Conservation (phyloP, 371 early-diverging fungal genomes). For the Mucor velutinosus region DNA sequence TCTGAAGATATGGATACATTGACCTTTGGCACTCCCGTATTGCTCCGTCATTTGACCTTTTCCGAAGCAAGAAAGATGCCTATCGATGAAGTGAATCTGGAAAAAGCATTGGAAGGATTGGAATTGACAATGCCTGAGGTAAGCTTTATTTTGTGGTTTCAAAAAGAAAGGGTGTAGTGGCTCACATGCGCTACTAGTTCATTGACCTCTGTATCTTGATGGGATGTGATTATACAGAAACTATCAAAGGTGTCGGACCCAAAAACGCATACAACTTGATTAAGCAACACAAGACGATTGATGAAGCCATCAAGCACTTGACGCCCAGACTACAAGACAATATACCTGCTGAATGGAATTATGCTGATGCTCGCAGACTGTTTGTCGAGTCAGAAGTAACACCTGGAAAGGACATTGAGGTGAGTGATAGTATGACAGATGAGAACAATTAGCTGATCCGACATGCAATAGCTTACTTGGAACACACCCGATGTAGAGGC, state of each 20-base stretch:
- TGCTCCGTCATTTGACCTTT: conserved; percentile 96
- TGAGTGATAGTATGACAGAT: conserved; percentile 13
- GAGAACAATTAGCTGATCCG: neutral
- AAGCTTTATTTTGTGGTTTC: neutral
- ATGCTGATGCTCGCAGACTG: conserved; percentile 88
- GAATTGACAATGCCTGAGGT: conserved; percentile 76
- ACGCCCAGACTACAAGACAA: conserved; percentile 73
- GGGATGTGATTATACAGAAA: conserved; percentile 99
- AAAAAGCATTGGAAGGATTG: conserved; percentile 86
- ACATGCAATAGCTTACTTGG: conserved; percentile 75
- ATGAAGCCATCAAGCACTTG: conserved; percentile 79
- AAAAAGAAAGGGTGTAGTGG: too few relatives aligned
- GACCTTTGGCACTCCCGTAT: conserved; percentile 92
- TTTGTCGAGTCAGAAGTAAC: conserved; percentile 85
- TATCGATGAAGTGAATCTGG: conserved; percentile 90
- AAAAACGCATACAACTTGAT: conserved; percentile 90
- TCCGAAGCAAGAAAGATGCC: conserved; percentile 75
- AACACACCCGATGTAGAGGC: conserved; percentile 88
- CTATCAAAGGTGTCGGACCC: conserved; percentile 97
- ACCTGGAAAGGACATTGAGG: conserved; percentile 67
- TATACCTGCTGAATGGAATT: conserved; percentile 92
- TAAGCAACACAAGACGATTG: conserved; percentile 87
- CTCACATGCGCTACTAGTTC: conserved; percentile 66
- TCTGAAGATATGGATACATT: conserved; percentile 99
- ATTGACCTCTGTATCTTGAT: conserved; percentile 99